phyloP scores from a whole-genome alignment of 441 rosid species.

The Eugenia klotzschiana region DNA sequence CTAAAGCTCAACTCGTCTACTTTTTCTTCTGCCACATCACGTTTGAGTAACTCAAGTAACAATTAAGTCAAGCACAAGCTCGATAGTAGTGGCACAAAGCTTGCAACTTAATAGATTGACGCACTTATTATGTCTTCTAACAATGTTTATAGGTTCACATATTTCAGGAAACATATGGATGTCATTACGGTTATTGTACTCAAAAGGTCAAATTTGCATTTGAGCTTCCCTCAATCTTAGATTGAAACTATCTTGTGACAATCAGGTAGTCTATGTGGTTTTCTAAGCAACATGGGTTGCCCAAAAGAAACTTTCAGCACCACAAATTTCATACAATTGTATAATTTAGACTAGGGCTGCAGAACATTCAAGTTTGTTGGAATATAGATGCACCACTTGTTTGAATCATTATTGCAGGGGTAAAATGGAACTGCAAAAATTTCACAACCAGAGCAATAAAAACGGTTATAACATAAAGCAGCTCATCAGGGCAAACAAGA shows the following conservation, averaged over 20 bases:
- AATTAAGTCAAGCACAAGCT: too few relatives aligned
- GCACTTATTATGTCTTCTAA: too few relatives aligned
- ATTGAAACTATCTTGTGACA: background rate
- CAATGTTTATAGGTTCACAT: too few relatives aligned
- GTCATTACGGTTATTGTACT: background rate
- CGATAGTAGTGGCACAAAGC: too few relatives aligned
- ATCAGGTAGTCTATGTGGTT: background rate
- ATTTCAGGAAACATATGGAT: too few relatives aligned
- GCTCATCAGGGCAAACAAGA: conserved; percentile 98
- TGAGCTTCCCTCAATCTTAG: background rate
- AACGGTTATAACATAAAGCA: conserved; percentile 96
- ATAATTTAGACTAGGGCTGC: background rate
- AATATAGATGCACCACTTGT: background rate
- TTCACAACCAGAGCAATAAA: conserved; percentile 72
- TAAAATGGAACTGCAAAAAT: background rate
- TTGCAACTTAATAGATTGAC: too few relatives aligned
- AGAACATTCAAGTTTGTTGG: background rate
- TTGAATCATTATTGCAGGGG: background rate
- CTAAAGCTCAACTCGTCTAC: too few relatives aligned
- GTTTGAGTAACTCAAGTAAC: too few relatives aligned
- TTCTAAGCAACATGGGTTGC: background rate
- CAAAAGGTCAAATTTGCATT: background rate
- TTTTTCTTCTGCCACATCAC: too few relatives aligned
- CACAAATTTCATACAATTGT: background rate
- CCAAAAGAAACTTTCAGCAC: background rate